Percentiles rank a stretch among this genome's conserved stretches.
These are phyloP conservation scores for Starmerella apicola DNA, from an alignment of 805 yeast genomes.

Conservation along the genomic window DNA sequence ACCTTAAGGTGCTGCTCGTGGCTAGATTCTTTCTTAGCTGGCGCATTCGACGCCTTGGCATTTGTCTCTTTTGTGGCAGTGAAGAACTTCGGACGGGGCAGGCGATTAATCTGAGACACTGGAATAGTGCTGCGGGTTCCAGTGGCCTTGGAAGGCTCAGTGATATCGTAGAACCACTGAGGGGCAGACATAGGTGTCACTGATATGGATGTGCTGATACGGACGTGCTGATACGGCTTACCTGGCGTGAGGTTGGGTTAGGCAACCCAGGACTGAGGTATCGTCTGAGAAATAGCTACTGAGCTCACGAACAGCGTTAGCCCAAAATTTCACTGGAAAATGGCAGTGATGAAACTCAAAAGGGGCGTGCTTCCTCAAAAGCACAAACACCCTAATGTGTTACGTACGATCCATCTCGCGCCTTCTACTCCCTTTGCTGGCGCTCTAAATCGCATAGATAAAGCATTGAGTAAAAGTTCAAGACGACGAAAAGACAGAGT, in stretches of 20 bases:
- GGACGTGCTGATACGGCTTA: no score
- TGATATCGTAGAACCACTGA: constrained; percentile 24
- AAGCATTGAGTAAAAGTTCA: constrained; percentile 36
- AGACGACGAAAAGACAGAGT: constrained; percentile 34
- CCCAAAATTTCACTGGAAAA: background rate
- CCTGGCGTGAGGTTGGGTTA: no score
- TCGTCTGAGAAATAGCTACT: no score
- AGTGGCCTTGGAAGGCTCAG: constrained; percentile 18
- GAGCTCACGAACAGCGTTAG: background rate
- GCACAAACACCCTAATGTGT: constrained; percentile 2
- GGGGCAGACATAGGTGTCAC: no score
- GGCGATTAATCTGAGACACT: constrained; percentile 7
- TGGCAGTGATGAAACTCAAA: constrained; percentile 8
- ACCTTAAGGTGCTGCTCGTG: constrained; percentile 24
- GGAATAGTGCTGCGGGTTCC: constrained; percentile 6
- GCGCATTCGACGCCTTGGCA: background rate
- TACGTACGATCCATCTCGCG: constrained; percentile 39
- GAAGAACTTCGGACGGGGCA: constrained; percentile 9
- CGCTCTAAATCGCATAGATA: constrained; percentile 52
- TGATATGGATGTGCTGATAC: background rate
- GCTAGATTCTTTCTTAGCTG: constrained; percentile 6
- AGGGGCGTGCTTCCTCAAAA: constrained; percentile 10
- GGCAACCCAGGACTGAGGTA: no score
- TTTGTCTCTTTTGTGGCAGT: no score
- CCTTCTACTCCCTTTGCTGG: constrained; percentile 59